Base-by-base conservation (phyloP, 1,284 basidiomycete species). In the Papiliotrema nemorosa region DNA sequence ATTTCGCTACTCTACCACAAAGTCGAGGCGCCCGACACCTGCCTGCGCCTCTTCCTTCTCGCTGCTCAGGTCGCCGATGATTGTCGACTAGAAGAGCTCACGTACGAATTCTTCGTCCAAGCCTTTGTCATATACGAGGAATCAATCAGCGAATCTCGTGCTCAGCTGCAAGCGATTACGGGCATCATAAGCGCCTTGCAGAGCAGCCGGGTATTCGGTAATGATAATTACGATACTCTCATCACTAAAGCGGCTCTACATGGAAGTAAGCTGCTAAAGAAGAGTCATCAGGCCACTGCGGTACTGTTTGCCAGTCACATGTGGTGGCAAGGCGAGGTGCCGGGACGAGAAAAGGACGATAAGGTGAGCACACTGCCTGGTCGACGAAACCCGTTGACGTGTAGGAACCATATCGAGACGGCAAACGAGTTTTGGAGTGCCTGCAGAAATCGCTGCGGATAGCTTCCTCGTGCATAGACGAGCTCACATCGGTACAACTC, bases 121-220 rank as follows among this genome's bases (percentile, higher is more conserved):
- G 90, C 91, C 0, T 93, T 96, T 70, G 89, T 86, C 26, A 90
- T 96, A 12, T 96, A 96, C 75, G 92, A 97, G 70, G 93, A 97
- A 69, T 86, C 82, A 63, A 96, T 97, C 49, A 90, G 88, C 40
- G 92, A 96, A 68, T 88, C 85, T 41, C 83, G 90, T 13, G 89
- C 90, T 1, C 92, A 97, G 72, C 77, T 97, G 20, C 89, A 92
- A 67, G 90, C 91, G 24, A 93, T 97, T 67, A 90, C 88, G 5
- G 80, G 93, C 22, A 88, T 96, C 61, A 94, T 96, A 50, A 85
- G 86, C 41, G 87, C 90, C 5, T 76, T 96, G 34, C 88, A 90
- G 59, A 83, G 84, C 21, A 85, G 88, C 24, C 79, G 84, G 53
- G 90, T 92, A 22, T 96, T 96, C 69, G 85, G 85, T 26, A 81